Percentiles rank a stretch among this genome's conserved stretches.
Conservation (phyloP, 148 eudicot species). For the Persicaria maculosa region DNA sequence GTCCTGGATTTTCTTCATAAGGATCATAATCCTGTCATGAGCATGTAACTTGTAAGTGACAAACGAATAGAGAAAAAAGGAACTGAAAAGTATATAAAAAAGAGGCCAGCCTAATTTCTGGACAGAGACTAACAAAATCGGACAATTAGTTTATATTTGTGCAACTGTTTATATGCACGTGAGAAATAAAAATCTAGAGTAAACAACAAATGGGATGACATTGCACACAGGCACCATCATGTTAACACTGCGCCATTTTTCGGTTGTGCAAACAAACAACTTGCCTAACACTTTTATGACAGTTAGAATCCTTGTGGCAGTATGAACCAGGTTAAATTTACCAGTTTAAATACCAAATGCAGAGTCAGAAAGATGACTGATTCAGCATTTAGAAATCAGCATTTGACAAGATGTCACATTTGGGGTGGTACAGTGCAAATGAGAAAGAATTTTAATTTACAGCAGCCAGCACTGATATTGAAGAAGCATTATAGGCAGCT, state of each 20-base stretch:
- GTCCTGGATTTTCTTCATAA: conserved; percentile 92
- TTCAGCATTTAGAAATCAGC: not conserved
- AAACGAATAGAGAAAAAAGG: not conserved
- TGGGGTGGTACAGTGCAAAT: not conserved
- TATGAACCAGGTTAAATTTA: not conserved
- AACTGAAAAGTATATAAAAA: not conserved
- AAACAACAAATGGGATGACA: not conserved
- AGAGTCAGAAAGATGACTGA: not conserved
- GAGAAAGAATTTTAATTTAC: not conserved
- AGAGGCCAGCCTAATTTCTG: not conserved
- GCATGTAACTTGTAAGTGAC: conserved; percentile 13
- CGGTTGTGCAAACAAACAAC: not conserved
- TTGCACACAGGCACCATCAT: not conserved
- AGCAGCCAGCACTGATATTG: not conserved
- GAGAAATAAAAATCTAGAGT: conserved; percentile 1
- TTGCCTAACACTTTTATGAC: not conserved
- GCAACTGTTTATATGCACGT: not conserved
- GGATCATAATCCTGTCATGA: conserved; percentile 84
- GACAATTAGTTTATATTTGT: not conserved
- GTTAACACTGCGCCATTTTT: not conserved
- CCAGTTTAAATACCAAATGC: not conserved
- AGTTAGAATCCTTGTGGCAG: not conserved
- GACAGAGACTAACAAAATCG: not conserved
- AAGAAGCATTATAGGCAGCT: not conserved
- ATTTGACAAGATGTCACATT: not conserved